Evolutionary conservation across 1,284 basidiomycete genomes (phyloP).

Genomic region (Malassezia pachydermatis): DNA sequence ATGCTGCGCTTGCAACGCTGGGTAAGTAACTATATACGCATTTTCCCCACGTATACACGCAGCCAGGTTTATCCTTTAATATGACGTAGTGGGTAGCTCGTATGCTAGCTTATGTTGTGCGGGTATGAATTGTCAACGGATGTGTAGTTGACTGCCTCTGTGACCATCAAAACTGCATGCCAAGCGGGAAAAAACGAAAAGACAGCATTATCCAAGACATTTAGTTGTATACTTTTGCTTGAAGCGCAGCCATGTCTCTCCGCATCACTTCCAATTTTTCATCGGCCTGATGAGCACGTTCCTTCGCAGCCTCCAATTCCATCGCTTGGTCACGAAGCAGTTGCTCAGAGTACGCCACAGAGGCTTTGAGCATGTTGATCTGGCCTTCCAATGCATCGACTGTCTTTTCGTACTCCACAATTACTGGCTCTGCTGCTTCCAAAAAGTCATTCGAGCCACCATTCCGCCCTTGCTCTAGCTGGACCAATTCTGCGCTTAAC

Average conservation of each 20-base stretch:
- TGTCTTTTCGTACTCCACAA: conserved; percentile 90
- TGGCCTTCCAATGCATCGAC: conserved; percentile 90
- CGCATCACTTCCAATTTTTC: conserved; percentile 6
- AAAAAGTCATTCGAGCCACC: conserved; percentile 66
- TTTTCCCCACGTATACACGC: not conserved
- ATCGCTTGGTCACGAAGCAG: conserved; percentile 79
- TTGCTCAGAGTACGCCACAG: conserved; percentile 77
- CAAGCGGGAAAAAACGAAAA: too few relatives aligned
- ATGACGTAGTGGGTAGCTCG: not conserved
- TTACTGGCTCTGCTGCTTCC: conserved; percentile 91
- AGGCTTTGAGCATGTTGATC: conserved; percentile 75
- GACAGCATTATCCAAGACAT: too few relatives aligned
- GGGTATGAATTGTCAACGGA: not conserved
- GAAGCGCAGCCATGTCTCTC: too few relatives aligned
- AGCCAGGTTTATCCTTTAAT: not conserved
- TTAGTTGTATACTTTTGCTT: too few relatives aligned
- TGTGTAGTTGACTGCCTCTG: too few relatives aligned
- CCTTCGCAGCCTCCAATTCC: conserved; percentile 54
- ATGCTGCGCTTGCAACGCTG: conserved; percentile 26
- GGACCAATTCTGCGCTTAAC: conserved; percentile 72
- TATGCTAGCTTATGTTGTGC: not conserved
- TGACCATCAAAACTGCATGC: too few relatives aligned
- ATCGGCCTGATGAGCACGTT: not conserved
- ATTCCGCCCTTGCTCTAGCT: conserved; percentile 30
- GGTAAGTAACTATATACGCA: conserved; percentile 18